Base-by-base conservation (phyloP, 768 basidiomycete genomes). In the Hydnum rufescens region DNA sequence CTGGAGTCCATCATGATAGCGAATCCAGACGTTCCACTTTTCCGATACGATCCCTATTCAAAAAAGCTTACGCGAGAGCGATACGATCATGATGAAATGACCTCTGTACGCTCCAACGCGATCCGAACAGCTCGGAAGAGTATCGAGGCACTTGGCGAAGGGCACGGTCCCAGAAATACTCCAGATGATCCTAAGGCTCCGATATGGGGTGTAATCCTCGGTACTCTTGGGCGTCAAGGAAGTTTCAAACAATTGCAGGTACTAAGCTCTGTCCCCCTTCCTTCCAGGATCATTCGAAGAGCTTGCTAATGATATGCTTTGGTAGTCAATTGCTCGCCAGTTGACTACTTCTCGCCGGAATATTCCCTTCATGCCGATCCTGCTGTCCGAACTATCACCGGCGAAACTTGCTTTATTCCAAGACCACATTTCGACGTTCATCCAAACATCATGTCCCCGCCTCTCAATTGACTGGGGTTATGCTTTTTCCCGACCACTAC, bases 1-100 rank as follows among this genome's bases (percentile, higher is more conserved):
- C 74, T 97, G 18, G 95, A 99, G 65, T 85, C 88, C 13, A 90
- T 96, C 63, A 99, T 99, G 95, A 95, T 99, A 54, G 89, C 90
- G n/a, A 99, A 99, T 64, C 95, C 95, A 0, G 65, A 74, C 29
- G 73, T 97, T 18, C 90, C 95, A 6, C 92, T 95, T 0, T 99
- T 95, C 68, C 78, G 95, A 22, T 99, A 97, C 65, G 95, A 97
- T 62, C 95, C 95, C 3, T 99, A 97, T 65, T 87, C 89, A 22
- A 99, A 99, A 65, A 95, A 90, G 62, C 72, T 99, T 49, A 96
- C 95, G 1, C 70, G 88, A 54, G 95, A 99, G 62, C 73, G 78
- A 3, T 99, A 97, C 58, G 74, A 88, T 59, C 89, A 97, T 60
- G 64, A 67, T 5, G 82, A 89, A 67, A 99, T 99, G 95, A 75